Base-by-base conservation (phyloP, 805 yeast species). In the Brettanomyces anomalus region DNA sequence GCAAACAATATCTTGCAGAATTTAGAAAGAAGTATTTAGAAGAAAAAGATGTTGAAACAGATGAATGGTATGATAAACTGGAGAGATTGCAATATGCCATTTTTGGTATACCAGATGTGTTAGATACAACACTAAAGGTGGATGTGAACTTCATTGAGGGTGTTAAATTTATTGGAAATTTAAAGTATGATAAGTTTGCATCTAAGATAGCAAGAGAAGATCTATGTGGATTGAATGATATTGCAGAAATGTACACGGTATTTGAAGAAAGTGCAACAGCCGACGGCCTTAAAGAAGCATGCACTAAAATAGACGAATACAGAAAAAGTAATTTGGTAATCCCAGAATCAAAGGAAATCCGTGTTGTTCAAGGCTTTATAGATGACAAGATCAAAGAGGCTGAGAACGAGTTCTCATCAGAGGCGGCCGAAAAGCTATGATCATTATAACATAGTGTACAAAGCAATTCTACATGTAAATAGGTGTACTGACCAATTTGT, bases 41-140 rank as follows among this genome's bases (percentile, higher is more conserved):
- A 28, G 70, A 74, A 15, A 74, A 77, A 30, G 68, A 70, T 43
- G 80, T 66, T 58, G 85, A 73, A 44, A 59, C 68, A 32, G 68
- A 61, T 39, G 82, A 74, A 46, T 73, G 76, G 61, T 78, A 77
- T 56, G 87, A 79, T 43, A 78, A 78, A 55, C 68, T 89, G 45
- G 79, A 77, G 44, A 78, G 97, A 57, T 72, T 88, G 52, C 95
- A 85, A 60, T 77, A 71, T 52, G 89, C 95, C 0, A 60, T 87
- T 24, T 89, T 79, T 56, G 96, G 96, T n/a, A 83, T 88, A 43
- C 77, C 79, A 46, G 86, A 85, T 24, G 77, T 76, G 42, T 67
- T 75, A 43, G 69, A 78, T 38, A 80, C 73, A 43, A 77, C 77
- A 43, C 72, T 80, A 50, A 59, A 64, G 15, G 78, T 79, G 13